A percentile compares a stretch with the other conserved stretches of the same genome.
Evolutionary conservation across 1,284 basidiomycete genomes (phyloP).

Genomic region (Naganishia cerealis): DNA sequence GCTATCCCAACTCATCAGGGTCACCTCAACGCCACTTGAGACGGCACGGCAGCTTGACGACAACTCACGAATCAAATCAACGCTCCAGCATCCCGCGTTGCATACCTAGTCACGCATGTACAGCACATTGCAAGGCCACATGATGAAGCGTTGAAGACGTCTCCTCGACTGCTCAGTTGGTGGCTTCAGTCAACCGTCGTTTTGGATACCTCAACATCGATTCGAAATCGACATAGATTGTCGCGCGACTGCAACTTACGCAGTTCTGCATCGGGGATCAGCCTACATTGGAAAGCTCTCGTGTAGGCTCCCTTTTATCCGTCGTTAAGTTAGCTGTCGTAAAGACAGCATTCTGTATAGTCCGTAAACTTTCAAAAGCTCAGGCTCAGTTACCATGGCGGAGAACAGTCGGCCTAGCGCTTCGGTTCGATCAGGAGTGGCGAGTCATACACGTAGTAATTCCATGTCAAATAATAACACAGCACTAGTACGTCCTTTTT

Average conservation of each 20-base stretch:
- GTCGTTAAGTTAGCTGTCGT: neutral
- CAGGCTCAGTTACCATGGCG: constrained; percentile 1
- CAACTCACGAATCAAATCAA: neutral
- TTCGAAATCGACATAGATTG: neutral
- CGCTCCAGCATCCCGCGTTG: neutral
- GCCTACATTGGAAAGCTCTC: neutral
- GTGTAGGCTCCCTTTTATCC: neutral
- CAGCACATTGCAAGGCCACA: neutral
- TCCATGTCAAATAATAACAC: constrained; percentile 25
- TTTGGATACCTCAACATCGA: neutral
- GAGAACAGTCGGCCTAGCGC: constrained; percentile 8
- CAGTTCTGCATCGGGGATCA: neutral
- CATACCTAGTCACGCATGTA: neutral
- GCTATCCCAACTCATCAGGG: too few relatives aligned
- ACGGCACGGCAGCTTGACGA: neutral
- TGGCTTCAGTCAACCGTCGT: neutral
- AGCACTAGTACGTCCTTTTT: constrained; percentile 10
- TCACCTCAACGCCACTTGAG: neutral
- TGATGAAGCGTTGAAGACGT: neutral
- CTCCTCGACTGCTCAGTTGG: neutral
- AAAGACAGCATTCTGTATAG: neutral
- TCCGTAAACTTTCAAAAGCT: neutral
- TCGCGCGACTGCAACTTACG: neutral
- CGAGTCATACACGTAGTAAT: constrained; percentile 19
- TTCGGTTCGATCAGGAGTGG: neutral